phyloP scores from a whole-genome alignment of 805 yeast species.

The Dipodascus geniculatus region DNA sequence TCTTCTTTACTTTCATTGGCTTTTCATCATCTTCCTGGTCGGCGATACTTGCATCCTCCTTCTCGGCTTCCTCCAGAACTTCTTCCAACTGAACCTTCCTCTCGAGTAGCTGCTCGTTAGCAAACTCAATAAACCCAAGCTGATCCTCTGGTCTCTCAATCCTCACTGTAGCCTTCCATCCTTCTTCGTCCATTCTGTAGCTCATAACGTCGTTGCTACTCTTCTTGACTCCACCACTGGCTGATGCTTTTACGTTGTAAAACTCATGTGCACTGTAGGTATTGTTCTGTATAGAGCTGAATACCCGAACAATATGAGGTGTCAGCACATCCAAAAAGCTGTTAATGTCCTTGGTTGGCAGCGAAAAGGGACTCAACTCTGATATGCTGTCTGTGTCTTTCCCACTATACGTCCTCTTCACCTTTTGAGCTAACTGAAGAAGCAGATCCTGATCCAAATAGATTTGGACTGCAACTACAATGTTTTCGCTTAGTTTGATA shows the following conservation, averaged over 20 bases:
- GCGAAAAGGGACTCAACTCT: not conserved
- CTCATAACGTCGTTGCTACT: not conserved
- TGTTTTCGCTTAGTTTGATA: not conserved
- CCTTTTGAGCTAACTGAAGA: not conserved
- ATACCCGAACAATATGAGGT: not conserved
- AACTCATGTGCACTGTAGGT: not conserved
- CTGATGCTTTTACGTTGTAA: not conserved
- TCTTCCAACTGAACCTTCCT: not conserved
- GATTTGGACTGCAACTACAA: not conserved
- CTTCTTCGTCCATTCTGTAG: not conserved
- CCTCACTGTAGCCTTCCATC: not conserved
- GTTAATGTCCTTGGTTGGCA: not conserved
- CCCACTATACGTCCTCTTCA: not conserved
- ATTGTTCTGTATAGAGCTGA: not conserved
- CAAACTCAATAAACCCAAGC: not conserved
- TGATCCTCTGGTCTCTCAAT: not conserved
- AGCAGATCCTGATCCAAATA: not conserved
- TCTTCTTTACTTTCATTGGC: not conserved
- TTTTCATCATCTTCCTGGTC: not conserved
- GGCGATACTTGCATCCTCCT: not conserved
- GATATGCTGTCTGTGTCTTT: not conserved
- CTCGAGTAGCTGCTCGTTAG: not conserved
- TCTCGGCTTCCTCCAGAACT: not conserved
- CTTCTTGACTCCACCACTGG: not conserved
- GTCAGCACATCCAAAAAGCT: not conserved